Evolutionary conservation across 192 early-diverging fungal genomes (phyloP).

Genomic region (Haplosporangium gracile): DNA sequence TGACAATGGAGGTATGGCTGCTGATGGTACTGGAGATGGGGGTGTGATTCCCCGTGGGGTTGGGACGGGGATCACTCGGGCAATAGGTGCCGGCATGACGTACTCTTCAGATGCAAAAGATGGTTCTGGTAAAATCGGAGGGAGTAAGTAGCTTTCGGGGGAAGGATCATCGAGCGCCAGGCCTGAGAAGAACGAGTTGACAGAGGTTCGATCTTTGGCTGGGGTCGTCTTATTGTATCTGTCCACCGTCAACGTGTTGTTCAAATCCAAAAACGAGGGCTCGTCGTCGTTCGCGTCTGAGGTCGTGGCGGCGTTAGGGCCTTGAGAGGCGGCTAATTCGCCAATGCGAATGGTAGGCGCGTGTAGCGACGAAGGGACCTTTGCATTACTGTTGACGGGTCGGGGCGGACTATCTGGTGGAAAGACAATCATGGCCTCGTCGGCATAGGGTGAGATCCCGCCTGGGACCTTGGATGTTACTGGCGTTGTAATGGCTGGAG

Average conservation of each 20-base stretch:
- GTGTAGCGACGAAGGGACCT: not conserved
- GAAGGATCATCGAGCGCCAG: constrained; percentile 32
- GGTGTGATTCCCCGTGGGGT: not conserved
- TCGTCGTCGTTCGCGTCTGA: constrained; percentile 17
- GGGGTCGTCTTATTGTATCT: constrained; percentile 12
- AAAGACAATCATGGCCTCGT: constrained; percentile 37
- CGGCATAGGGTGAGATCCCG: constrained; percentile 29
- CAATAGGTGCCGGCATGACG: constrained; percentile 44
- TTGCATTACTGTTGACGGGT: not conserved
- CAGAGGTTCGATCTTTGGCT: constrained; percentile 33
- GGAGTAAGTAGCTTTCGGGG: not conserved
- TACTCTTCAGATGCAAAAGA: constrained; percentile 26
- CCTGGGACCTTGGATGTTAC: not conserved
- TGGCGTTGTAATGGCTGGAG: constrained; percentile 11
- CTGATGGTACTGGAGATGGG: not conserved
- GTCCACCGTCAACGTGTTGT: constrained; percentile 27
- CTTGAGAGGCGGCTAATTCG: not conserved
- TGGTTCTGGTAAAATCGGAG: constrained; percentile 9
- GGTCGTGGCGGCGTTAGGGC: not conserved
- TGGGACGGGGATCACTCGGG: constrained; percentile 17
- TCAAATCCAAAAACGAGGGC: constrained; percentile 24
- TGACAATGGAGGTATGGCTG: not conserved
- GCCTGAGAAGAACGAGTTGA: constrained; percentile 47
- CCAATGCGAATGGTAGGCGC: not conserved
- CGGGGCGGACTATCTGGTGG: constrained; percentile 30